phyloP scores from a whole-genome alignment of 2,329 filamentous ascomycete genomes.

The Epichloe glyceriae region DNA sequence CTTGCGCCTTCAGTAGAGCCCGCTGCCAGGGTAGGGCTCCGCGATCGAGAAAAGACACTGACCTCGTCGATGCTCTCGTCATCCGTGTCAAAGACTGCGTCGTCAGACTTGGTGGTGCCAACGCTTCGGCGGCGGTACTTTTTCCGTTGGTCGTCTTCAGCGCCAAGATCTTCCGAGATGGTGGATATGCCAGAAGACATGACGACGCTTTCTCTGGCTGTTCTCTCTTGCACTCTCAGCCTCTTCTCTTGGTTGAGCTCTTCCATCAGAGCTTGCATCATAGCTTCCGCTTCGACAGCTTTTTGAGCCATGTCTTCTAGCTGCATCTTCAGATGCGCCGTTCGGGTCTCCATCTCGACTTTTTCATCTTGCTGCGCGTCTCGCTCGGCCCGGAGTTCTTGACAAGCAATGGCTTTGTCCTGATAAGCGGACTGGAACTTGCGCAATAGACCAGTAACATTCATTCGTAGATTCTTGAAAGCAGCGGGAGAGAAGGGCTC shows the following conservation, averaged over 20 bases:
- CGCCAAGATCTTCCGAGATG: slow-evolving; percentile 39
- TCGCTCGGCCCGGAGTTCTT: slow-evolving; percentile 39
- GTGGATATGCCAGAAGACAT: slow-evolving; percentile 26
- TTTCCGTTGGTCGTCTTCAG: slow-evolving; percentile 35
- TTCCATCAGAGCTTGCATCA: slow-evolving; percentile 35
- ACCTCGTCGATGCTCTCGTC: slow-evolving; percentile 36
- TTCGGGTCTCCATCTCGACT: slow-evolving; percentile 40
- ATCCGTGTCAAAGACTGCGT: slow-evolving; percentile 35
- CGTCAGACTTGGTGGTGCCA: slow-evolving; percentile 30
- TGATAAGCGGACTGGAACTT: slow-evolving; percentile 48
- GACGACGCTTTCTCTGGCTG: slow-evolving; percentile 15
- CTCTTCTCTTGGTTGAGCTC: slow-evolving; percentile 40
- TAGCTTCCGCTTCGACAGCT: slow-evolving; percentile 39
- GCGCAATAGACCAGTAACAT: slow-evolving; percentile 40
- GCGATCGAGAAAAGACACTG: slow-evolving; percentile 48
- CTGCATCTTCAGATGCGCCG: slow-evolving; percentile 42
- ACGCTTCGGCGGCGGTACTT: slow-evolving; percentile 30
- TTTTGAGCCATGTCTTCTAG: slow-evolving; percentile 45
- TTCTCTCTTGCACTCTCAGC: slow-evolving; percentile 26
- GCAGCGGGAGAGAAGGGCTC: slow-evolving; percentile 45
- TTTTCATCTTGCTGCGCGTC: slow-evolving; percentile 40
- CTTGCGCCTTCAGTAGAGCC: neutral
- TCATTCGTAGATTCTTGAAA: slow-evolving; percentile 48
- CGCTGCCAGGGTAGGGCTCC: slow-evolving; percentile 40
- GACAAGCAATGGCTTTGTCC: slow-evolving; percentile 34